Evolutionary conservation across 1,139 yeast species (phyloP), one percentile per base, ranked within the genome.

Genomic region (Suhomyces kunorum): DNA sequence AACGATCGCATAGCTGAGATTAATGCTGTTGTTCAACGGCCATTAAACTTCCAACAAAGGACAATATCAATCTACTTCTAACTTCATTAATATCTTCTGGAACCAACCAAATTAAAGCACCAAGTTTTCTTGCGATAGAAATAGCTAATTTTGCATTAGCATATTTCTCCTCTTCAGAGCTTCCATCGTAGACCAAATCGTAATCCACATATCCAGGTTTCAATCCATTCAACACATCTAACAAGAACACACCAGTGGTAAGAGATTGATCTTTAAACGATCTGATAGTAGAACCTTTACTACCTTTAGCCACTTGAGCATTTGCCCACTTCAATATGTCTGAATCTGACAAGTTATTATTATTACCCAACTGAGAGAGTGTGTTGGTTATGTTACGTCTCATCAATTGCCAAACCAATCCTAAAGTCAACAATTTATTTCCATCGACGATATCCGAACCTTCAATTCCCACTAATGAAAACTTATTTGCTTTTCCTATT

Each of bases 21-120:
- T 14, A 11, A 8, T 27, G 6, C 29, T 27, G 29, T 27, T 27
- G 29, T 14, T 27, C 66, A 39, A 71, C 67, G 23, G 68, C 66
- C 98, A 92, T 92, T 65, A 92, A 80, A 45, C 96, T 87, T 43
- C 97, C 98, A 45, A 92, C 88, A 63, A 92, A 92, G 1, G 98
- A 89, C 61, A 90, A 78, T 42, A 92, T 86, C 69, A 92, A 81
- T 64, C 98, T 82, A 36, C 95, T 76, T 68, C 98, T 85, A 31
- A 94, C 97, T 68, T 90, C 98, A 55, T 83, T 87, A 56, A 92
- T 92, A 71, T 92, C 99, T 66, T 92, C 99, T n/a, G 99, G 99
- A 20, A 92, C 96, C 55, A 92, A 76, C 97, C 98, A 92, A 56
- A 92, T 92, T 62, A 94, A 80, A 32, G 97, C 98, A 44, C 99